Evolutionary conservation across 2,329 filamentous ascomycete genomes (phyloP).

Genomic region (Scolecobasidium constrictum): DNA sequence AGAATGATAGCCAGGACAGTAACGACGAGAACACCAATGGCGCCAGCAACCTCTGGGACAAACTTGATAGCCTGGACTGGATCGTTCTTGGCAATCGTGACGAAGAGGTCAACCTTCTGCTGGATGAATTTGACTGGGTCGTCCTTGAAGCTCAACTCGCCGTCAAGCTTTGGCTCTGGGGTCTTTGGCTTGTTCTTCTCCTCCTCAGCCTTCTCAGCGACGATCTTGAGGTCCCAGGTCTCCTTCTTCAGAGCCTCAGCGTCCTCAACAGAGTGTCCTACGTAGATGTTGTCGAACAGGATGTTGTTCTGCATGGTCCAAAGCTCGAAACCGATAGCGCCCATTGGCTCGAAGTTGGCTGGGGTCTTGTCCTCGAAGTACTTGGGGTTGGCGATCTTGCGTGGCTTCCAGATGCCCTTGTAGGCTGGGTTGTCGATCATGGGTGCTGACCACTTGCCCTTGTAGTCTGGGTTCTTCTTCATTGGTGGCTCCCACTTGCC

Average conservation of each 20-base stretch:
- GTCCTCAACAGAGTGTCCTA: constrained; percentile 91
- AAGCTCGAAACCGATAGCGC: constrained; percentile 96
- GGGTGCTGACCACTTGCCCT: constrained; percentile 95
- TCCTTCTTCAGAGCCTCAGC: constrained; percentile 80
- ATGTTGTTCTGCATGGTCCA: constrained; percentile 99
- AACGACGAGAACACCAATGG: constrained; percentile 58
- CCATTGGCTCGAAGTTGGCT: constrained; percentile 94
- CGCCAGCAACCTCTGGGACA: constrained; percentile 83
- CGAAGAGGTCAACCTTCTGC: constrained; percentile 89
- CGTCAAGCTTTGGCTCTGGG: constrained; percentile 49
- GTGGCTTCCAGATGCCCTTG: constrained; percentile 90
- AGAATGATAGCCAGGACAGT: constrained; percentile 62
- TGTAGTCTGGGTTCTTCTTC: constrained; percentile 93
- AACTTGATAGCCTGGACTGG: constrained; percentile 77
- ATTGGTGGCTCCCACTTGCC: constrained; percentile 84
- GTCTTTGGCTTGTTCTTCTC: constrained; percentile 71
- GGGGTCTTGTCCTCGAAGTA: constrained; percentile 97
- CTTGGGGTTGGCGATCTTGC: constrained; percentile 93
- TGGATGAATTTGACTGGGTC: constrained; percentile 80
- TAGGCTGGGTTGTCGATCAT: constrained; percentile 95
- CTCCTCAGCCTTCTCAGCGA: constrained; percentile 70
- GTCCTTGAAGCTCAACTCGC: constrained; percentile 77
- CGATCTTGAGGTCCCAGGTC: constrained; percentile 82
- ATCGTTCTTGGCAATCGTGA: constrained; percentile 71
- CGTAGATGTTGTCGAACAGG: constrained; percentile 99